Evolutionary conservation across 495 filamentous ascomycete species (phyloP), one percentile per base, ranked within the genome.

Genomic region (Sordaria brevicollis): DNA sequence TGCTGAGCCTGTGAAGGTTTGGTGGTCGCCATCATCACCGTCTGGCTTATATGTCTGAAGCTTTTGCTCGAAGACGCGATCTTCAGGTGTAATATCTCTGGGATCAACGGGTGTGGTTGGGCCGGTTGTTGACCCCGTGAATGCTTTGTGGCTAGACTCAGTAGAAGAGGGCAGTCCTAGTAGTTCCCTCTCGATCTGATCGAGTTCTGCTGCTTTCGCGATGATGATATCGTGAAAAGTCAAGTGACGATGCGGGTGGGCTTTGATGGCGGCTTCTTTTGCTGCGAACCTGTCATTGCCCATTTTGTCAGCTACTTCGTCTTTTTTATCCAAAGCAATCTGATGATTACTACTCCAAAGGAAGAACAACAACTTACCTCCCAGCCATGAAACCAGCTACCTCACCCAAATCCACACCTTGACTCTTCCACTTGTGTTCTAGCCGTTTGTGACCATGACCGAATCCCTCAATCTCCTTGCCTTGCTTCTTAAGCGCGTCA

Each of bases 201-300:
- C 25, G 25, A 62, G 49, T 17, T 62, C 49, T 3, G 25, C 70
- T 21, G 21, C 67, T 66, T 25, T 70, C 29, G 70, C 33, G 66
- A 89, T 84, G 4, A 78, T 67, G 39, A 89, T 81, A 49, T 86
- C 77, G 13, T 81, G 79, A 62, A 85, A 85, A 5, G 70, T 77
- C 21, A 89, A 70, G 21, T 71, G 71, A 21, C 83, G 79, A 35
- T 76, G 71, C 2, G 77, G 76, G 68, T 86, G 83, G 4, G 89
- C 88, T 74, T 91, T 91, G 54, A 88, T 84, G n/a, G 79, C 81
- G 0, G 89, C 88, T 76, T 91, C 89, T 75, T 91, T 91, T 0
- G 87, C 88, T 9, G 89, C 88, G 76, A 84, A 90, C 71, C 87
- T 81, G 35, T 35, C 68, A 25, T 4, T 37, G 17, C 31, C 17